Conservation (phyloP, 2,329 filamentous ascomycete species). For the Colletotrichum navitas region DNA sequence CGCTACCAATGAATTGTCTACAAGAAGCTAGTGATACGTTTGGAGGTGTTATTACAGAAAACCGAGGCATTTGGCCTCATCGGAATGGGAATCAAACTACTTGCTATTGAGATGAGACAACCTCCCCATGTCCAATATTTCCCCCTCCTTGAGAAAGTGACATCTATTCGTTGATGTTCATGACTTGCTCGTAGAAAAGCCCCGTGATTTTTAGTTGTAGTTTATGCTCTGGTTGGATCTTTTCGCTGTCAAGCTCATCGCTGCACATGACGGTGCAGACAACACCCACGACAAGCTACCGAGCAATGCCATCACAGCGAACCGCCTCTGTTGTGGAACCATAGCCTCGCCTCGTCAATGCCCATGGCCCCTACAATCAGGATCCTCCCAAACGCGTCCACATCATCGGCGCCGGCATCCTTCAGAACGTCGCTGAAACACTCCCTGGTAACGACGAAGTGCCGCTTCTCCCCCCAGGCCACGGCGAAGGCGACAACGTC, state of each 20-base stretch:
- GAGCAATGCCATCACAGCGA: neutral
- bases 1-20: neutral
- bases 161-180: too few species aligned
- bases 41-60: neutral
- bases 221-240: neutral
- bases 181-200: neutral
- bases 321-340: slow-evolving; percentile 45
- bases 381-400: slow-evolving; percentile 59
- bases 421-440: slow-evolving; percentile 47
- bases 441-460: slow-evolving; percentile 52
- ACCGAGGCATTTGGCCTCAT: neutral
- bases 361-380: slow-evolving; percentile 50
- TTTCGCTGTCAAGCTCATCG: neutral
- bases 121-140: neutral
- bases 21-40: neutral
- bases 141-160: neutral
- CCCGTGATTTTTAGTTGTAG: neutral
- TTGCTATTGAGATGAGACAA: neutral
- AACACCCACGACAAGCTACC: neutral
- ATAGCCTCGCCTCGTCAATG: slow-evolving; percentile 51
- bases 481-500: slow-evolving; percentile 54
- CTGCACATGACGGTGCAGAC: neutral
- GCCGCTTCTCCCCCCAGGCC: slow-evolving; percentile 53
- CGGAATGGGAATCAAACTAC: neutral
- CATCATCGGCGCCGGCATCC: slow-evolving; percentile 55